A percentile compares a stretch with the other conserved stretches of the same genome.
These are phyloP conservation scores for Metschnikowia lunata DNA, from an alignment of 805 yeast genomes.

Conservation along the genomic window DNA sequence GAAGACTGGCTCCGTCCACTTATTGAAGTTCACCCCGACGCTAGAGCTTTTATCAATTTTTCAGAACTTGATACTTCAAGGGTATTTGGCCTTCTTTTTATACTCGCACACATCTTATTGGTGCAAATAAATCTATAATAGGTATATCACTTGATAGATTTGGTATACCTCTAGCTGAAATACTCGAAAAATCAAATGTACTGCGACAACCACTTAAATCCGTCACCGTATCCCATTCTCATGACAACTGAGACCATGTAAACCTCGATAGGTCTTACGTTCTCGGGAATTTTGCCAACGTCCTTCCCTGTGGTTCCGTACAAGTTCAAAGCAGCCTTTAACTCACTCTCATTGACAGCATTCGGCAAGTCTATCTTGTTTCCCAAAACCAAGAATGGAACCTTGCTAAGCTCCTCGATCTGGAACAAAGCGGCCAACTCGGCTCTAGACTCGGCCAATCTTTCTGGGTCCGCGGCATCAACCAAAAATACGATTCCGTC, in stretches of 20 bases:
- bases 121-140: too few relatives aligned
- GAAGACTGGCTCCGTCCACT: too few relatives aligned
- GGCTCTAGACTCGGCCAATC: slow-evolving; percentile 91
- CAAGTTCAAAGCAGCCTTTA: slow-evolving; percentile 84
- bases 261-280: slow-evolving; percentile 88
- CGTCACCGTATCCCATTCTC: slow-evolving; percentile 99
- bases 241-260: slow-evolving; percentile 97
- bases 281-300: slow-evolving; percentile 59
- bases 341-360: slow-evolving; percentile 93
- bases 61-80: too few relatives aligned
- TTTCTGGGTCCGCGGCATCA: slow-evolving; percentile 94
- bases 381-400: slow-evolving; percentile 92
- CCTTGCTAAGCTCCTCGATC: slow-evolving; percentile 84
- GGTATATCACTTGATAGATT: not conserved
- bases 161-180: slow-evolving; percentile 6
- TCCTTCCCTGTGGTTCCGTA: slow-evolving; percentile 85
- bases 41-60: too few relatives aligned
- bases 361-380: slow-evolving; percentile 93
- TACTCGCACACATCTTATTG: too few relatives aligned
- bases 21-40: too few relatives aligned
- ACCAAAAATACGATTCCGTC: slow-evolving; percentile 95
- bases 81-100: too few relatives aligned
- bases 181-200: slow-evolving; percentile 53
- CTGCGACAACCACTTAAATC: slow-evolving; percentile 97
- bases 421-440: slow-evolving; percentile 91